Evolutionary conservation across 2,329 filamentous ascomycete genomes (phyloP).

Genomic region (Colletotrichum trifolii): DNA sequence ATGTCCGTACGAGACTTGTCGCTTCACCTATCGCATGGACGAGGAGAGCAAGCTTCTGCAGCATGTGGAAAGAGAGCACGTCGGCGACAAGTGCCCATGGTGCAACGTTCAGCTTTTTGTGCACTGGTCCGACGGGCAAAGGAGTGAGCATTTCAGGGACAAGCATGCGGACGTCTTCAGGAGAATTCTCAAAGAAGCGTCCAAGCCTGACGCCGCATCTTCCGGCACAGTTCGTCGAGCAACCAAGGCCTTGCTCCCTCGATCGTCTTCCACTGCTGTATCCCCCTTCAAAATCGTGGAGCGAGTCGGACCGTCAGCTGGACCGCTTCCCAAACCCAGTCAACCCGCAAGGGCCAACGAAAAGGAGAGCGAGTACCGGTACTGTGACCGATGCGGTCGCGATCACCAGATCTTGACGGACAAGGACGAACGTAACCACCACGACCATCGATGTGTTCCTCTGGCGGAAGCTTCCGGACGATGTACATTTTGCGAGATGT

Average conservation of each 20-base stretch:
- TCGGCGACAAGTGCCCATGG: constrained; percentile 48
- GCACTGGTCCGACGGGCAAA: constrained; percentile 44
- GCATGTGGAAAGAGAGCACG: constrained; percentile 51
- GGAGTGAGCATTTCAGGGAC: constrained; percentile 42
- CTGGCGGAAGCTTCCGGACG: constrained; percentile 31
- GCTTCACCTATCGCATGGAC: constrained; percentile 45
- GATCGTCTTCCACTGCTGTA: background rate
- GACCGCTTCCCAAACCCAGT: constrained; percentile 20
- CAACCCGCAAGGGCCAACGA: constrained; percentile 28
- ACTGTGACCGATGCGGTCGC: constrained; percentile 41
- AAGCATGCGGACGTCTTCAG: constrained; percentile 43
- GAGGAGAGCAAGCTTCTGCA: constrained; percentile 45
- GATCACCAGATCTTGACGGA: constrained; percentile 36
- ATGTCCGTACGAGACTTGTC: constrained; percentile 54
- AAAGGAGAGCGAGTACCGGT: constrained; percentile 37
- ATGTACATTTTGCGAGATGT: constrained; percentile 37
- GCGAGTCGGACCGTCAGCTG: constrained; percentile 13
- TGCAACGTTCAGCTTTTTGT: constrained; percentile 47
- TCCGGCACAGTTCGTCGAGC: background rate
- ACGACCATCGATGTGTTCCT: constrained; percentile 39
- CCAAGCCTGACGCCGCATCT: background rate
- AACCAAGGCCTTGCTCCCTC: background rate
- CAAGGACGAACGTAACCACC: constrained; percentile 37
- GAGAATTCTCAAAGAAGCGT: constrained; percentile 1
- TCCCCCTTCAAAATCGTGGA: constrained; percentile 18